phyloP scores from a whole-genome alignment of 139 green algal genomes.

The Coccomyxa sp. region DNA sequence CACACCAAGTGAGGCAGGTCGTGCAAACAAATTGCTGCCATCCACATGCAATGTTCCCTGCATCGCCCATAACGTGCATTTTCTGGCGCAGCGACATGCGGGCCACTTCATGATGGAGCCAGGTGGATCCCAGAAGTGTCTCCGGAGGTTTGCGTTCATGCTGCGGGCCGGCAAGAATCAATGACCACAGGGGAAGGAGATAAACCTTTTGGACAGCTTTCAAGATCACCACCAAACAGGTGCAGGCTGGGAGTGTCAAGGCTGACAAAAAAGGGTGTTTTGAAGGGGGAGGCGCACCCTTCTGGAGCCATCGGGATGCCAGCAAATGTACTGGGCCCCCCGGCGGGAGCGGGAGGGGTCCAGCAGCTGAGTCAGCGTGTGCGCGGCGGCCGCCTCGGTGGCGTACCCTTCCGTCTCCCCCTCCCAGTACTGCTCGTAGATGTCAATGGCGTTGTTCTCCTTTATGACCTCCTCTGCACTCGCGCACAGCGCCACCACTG shows the following conservation, averaged over 20 bases:
- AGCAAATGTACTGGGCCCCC: constrained; percentile 64
- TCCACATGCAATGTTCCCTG: not conserved
- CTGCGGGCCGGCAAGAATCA: too few species aligned
- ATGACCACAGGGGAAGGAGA: too few species aligned
- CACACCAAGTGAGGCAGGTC: too few species aligned
- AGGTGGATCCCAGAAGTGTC: too few species aligned
- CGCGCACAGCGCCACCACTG: constrained; percentile 57
- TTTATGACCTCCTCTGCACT: constrained; percentile 78
- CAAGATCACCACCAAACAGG: too few species aligned
- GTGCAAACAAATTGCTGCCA: too few species aligned
- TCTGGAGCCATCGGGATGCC: constrained; percentile 73
- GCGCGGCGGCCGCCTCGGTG: constrained; percentile 59
- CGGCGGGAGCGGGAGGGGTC: constrained; percentile 66
- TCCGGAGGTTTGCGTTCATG: too few species aligned
- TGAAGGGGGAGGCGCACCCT: constrained; percentile 37
- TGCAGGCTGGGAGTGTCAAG: too few species aligned
- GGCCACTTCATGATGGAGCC: too few species aligned
- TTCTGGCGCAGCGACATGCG: not conserved
- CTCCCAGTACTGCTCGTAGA: constrained; percentile 92
- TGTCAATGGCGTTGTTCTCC: constrained; percentile 95
- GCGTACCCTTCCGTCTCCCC: constrained; percentile 39
- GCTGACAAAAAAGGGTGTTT: too few species aligned
- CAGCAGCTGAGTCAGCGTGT: constrained; percentile 79
- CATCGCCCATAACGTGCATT: not conserved
- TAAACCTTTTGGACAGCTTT: too few species aligned